Evolutionary conservation across 108 stramenopile species (phyloP).

Genomic region (Fragilaria radians): DNA sequence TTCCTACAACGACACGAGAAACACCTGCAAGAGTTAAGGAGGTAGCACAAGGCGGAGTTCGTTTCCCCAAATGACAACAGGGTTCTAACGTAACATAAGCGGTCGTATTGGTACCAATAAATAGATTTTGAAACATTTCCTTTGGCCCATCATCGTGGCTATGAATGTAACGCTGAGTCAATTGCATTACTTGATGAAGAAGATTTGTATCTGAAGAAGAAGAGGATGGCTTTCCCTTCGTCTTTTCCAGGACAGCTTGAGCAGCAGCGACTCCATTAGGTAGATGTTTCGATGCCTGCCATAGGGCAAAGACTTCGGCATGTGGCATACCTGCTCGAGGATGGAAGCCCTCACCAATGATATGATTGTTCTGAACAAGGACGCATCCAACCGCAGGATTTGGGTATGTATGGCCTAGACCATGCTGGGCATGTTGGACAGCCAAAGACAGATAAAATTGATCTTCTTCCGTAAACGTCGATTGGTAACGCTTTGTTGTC

Average conservation of each 20-base stretch:
- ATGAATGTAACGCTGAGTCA: conserved; percentile 37
- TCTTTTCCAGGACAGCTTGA: conserved; percentile 26
- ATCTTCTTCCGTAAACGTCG: conserved; percentile 8
- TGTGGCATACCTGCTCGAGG: conserved; percentile 81
- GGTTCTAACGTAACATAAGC: conserved; percentile 92
- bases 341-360: conserved; percentile 83
- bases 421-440: conserved; percentile 36
- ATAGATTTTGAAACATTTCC: conserved; percentile 35
- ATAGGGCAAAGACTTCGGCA: conserved; percentile 84
- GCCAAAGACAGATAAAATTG: conserved; percentile 38
- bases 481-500: no score
- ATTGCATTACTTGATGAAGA: conserved; percentile 10
- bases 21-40: conserved; percentile 56
- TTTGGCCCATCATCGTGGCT: conserved; percentile 36
- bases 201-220: not conserved
- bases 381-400: conserved; percentile 91
- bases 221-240: not conserved
- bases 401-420: conserved; percentile 71
- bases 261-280: conserved; percentile 55
- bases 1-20: conserved; percentile 76
- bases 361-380: conserved; percentile 41
- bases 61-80: conserved; percentile 76
- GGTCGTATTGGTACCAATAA: conserved; percentile 40
- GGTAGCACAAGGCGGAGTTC: conserved; percentile 82
- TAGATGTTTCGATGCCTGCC: conserved; percentile 66